These are phyloP conservation scores for Oidiodendron maius DNA, from an alignment of 495 filamentous ascomycete genomes.

Conservation along the genomic window DNA sequence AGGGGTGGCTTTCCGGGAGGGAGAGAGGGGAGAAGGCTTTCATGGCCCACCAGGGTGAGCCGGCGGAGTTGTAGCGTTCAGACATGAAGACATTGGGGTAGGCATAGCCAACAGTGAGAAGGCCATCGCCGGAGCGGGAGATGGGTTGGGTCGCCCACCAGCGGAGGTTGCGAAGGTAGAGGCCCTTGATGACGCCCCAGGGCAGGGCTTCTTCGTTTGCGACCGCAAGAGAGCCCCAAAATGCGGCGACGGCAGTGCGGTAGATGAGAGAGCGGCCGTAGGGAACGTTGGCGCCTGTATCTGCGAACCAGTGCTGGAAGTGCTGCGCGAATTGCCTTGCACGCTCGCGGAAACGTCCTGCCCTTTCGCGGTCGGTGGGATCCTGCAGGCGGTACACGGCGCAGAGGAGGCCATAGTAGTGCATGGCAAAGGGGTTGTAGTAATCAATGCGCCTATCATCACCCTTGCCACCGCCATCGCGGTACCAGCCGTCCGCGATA, in stretches of 20 bases:
- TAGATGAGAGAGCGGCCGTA: slow-evolving; percentile 57
- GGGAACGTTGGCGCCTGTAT: slow-evolving; percentile 42
- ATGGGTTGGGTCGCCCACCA: slow-evolving; percentile 43
- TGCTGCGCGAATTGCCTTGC: slow-evolving; percentile 4
- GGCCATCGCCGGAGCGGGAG: slow-evolving; percentile 2
- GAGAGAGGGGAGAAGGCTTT: slow-evolving; percentile 6
- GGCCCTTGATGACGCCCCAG: slow-evolving; percentile 53
- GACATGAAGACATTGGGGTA: slow-evolving; percentile 13
- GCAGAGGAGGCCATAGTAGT: slow-evolving; percentile 10
- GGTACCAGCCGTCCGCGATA: slow-evolving; percentile 6
- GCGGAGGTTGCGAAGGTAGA: slow-evolving; percentile 52
- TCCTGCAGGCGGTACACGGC: not conserved
- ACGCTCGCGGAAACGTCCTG: not conserved
- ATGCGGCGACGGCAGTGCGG: slow-evolving; percentile 54
- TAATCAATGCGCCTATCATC: slow-evolving; percentile 7
- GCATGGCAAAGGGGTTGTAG: slow-evolving; percentile 9
- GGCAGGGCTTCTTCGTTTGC: slow-evolving; percentile 44
- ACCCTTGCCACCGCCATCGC: not conserved
- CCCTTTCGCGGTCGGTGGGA: not conserved
- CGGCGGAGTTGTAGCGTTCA: slow-evolving; percentile 11
- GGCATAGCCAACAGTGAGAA: slow-evolving; percentile 10
- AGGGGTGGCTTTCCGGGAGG: slow-evolving; percentile 7
- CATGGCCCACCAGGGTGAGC: slow-evolving; percentile 10
- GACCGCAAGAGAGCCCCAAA: slow-evolving; percentile 55
- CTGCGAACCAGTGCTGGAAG: slow-evolving; percentile 11